Percentiles rank a stretch among this genome's conserved stretches.
Evolutionary conservation across 495 filamentous ascomycete genomes (phyloP).

Genomic region (Penicillium bialowiezense): DNA sequence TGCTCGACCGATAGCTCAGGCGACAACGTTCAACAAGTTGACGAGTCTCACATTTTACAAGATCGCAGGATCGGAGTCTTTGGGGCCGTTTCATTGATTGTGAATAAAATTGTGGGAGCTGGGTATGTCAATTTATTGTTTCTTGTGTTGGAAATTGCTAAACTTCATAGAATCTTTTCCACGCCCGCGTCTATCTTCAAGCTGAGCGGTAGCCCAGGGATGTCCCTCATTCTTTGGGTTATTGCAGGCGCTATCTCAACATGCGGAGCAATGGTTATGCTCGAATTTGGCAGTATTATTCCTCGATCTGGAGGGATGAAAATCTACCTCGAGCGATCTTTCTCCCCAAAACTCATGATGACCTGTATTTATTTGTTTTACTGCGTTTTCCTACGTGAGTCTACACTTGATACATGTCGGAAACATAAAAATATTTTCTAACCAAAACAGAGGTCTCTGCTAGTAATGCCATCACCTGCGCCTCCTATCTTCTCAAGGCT

Average conservation of each 20-base stretch:
- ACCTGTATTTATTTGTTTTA: slow-evolving; percentile 38
- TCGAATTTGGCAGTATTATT: slow-evolving; percentile 68
- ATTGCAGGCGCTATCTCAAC: slow-evolving; percentile 55
- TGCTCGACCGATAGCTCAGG: neutral
- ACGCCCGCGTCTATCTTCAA: slow-evolving; percentile 61
- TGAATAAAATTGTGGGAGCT: slow-evolving; percentile 28
- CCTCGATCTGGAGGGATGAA: slow-evolving; percentile 65
- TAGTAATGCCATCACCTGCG: slow-evolving; percentile 27
- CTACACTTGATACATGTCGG: neutral
- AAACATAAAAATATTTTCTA: neutral
- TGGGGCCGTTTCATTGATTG: slow-evolving; percentile 24
- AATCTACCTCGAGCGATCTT: slow-evolving; percentile 61
- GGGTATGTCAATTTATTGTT: slow-evolving; percentile 11
- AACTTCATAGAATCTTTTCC: slow-evolving; percentile 57
- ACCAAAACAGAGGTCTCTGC: slow-evolving; percentile 17
- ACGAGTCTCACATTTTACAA: slow-evolving; percentile 23
- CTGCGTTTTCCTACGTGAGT: slow-evolving; percentile 23
- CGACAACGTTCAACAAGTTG: slow-evolving; percentile 8
- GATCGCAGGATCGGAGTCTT: slow-evolving; percentile 23
- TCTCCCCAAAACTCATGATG: slow-evolving; percentile 56
- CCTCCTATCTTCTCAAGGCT: slow-evolving; percentile 23
- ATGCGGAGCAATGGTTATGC: slow-evolving; percentile 54
- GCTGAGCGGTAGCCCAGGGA: slow-evolving; percentile 60
- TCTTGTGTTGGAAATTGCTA: neutral
- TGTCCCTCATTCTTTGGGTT: slow-evolving; percentile 60